A percentile compares a stretch with the other conserved stretches of the same genome.
Conservation (phyloP, 1,284 basidiomycete species). For the Irpex sp. region DNA sequence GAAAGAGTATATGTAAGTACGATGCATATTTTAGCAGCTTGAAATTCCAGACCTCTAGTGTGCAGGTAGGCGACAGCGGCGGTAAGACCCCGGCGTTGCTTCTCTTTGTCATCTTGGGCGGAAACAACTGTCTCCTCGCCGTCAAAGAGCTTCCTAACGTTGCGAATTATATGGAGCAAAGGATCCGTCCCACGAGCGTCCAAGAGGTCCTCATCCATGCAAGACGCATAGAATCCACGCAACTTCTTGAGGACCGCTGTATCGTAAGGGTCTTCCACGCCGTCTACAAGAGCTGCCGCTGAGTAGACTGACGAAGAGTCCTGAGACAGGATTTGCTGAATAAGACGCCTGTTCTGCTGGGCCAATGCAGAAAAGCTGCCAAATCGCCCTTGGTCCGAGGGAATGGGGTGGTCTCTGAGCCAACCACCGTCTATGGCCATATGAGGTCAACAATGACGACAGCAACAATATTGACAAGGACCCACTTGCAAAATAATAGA, state of each 20-base stretch:
- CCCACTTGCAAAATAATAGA: slow-evolving; percentile 88
- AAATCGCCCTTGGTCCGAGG: slow-evolving; percentile 75
- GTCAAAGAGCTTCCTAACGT: slow-evolving; percentile 53
- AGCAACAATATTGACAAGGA: slow-evolving; percentile 12
- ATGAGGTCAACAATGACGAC: slow-evolving; percentile 6
- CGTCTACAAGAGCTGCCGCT: slow-evolving; percentile 10
- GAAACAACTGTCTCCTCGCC: slow-evolving; percentile 36
- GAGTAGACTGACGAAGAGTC: slow-evolving; percentile 22
- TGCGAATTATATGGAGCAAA: slow-evolving; percentile 55
- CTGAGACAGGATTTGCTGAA: slow-evolving; percentile 46
- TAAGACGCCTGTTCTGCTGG: slow-evolving; percentile 61
- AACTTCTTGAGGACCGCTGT: slow-evolving; percentile 75
- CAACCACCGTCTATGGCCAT: slow-evolving; percentile 69
- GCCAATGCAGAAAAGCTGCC: slow-evolving; percentile 61
- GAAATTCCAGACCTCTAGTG: slow-evolving; percentile 58
- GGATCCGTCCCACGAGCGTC: slow-evolving; percentile 64
- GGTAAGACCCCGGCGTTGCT: slow-evolving; percentile 55
- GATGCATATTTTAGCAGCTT: neutral
- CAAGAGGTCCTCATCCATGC: slow-evolving; percentile 70
- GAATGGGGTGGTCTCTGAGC: slow-evolving; percentile 77
- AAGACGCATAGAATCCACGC: slow-evolving; percentile 78
- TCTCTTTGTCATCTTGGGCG: slow-evolving; percentile 22
- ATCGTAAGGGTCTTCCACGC: slow-evolving; percentile 44
- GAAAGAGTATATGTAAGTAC: slow-evolving; percentile 1
- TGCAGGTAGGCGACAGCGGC: slow-evolving; percentile 86